Evolutionary conservation across 1,284 basidiomycete genomes (phyloP).

Genomic region (Pholiota adiposa): DNA sequence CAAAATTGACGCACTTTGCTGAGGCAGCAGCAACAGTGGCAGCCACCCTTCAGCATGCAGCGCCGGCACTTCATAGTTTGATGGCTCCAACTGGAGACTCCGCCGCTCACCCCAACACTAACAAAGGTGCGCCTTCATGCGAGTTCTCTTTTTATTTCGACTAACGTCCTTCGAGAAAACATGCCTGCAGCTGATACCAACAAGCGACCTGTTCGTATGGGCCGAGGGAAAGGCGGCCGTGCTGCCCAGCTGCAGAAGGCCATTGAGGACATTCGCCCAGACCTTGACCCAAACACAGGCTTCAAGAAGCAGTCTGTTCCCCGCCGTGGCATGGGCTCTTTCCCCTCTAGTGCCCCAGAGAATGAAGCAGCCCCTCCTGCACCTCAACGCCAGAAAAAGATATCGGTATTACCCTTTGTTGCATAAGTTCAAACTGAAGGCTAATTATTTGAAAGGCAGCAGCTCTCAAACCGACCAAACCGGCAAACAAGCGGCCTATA

Average conservation of each 20-base stretch:
- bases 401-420: background rate
- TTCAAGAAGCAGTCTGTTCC: background rate
- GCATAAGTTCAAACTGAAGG: background rate
- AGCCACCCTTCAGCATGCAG: too few species aligned
- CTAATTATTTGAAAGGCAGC: background rate
- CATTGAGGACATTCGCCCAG: background rate
- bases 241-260: background rate
- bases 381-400: background rate
- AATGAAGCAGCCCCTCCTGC: background rate
- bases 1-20: too few species aligned
- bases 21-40: too few species aligned
- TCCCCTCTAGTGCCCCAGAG: background rate
- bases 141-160: background rate
- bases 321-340: background rate
- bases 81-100: too few species aligned
- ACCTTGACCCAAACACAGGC: background rate
- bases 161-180: background rate
- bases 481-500: background rate
- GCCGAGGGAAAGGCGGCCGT: background rate
- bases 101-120: too few species aligned
- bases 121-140: too few species aligned
- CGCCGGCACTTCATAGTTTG: too few species aligned
- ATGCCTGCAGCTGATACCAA: background rate
- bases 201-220: background rate
- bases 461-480: background rate